Base-by-base conservation (phyloP, 345 rosid species). In the Ailanthus altissimus region DNA sequence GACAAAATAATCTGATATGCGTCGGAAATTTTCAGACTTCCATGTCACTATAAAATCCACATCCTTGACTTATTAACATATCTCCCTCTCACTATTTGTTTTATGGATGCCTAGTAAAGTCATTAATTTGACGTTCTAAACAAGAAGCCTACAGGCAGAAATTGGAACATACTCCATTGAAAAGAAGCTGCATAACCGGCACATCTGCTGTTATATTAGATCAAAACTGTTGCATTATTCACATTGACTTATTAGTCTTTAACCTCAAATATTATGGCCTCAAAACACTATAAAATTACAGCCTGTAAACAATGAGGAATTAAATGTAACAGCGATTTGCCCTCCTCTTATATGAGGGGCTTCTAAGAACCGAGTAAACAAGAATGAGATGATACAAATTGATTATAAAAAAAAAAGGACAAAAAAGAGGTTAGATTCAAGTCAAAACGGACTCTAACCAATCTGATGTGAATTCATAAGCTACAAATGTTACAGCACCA, bases 401-500 rank as follows among this genome's bases (percentile, higher is more conserved):
- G 26, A 57, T 51, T 3, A n/a, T n/a, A 42, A 26, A 60, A 53
- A 78, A 61, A 79, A 74, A 64, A 67, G 57, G 61, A 50, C 6
- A 32, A 32, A 32, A n/a, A n/a, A n/a, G n/a, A 74, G 76, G 54
- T 32, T 49, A 81, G 68, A 73, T 70, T 84, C 83, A 92, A 79
- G 85, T 84, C 80, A 70, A 79, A 77, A 78, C 50, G n/a, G 97
- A 89, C 73, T 93, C 95, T 77, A 96, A 84, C 97, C 93, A 94
- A 77, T 93, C 97, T 11, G 97, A 92, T 25, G 89, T 77, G 20
- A 80, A 78, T 84, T 96, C 98, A 50, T 85, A 93, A 66, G 91
- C 95, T 75, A 96, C 93, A 71, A 96, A 96, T 57, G 99, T 96
- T 47, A 96, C 97, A 50, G 99, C 99, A 70, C 97, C 93, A 50